Evolutionary conservation across 2,329 filamentous ascomycete species (phyloP).

Genomic region (Fusarium sp.): DNA sequence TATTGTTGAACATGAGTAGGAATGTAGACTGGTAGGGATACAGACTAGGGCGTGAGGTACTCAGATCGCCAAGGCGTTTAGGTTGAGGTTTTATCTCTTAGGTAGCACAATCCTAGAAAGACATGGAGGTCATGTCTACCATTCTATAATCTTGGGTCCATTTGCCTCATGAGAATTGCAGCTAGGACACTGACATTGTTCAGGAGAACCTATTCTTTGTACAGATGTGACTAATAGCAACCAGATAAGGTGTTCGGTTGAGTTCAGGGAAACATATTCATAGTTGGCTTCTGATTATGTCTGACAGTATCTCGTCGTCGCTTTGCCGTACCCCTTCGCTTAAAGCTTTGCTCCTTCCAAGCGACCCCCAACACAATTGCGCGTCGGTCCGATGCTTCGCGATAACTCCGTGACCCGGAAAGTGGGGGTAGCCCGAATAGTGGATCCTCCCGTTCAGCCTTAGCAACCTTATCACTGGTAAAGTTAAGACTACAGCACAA

Average conservation of each 20-base stretch:
- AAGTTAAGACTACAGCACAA: background rate
- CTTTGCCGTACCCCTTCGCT: background rate
- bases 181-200: too few relatives aligned
- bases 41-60: accelerated
- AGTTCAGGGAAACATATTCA: too few relatives aligned
- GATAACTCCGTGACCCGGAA: background rate
- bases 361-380: background rate
- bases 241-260: too few relatives aligned
- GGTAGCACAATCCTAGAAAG: background rate
- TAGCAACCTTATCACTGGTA: background rate
- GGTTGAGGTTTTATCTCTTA: background rate
- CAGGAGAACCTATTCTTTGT: background rate
- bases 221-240: background rate
- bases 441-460: background rate
- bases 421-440: background rate
- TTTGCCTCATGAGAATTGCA: too few relatives aligned
- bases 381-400: background rate
- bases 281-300: background rate
- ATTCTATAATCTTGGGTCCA: background rate
- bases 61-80: background rate
- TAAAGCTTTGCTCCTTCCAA: background rate
- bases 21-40: background rate
- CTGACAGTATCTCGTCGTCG: background rate
- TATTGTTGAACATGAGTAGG: background rate
- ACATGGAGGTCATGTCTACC: background rate